phyloP scores from a whole-genome alignment of 768 basidiomycete genomes.

The Leccinum arenicola region DNA sequence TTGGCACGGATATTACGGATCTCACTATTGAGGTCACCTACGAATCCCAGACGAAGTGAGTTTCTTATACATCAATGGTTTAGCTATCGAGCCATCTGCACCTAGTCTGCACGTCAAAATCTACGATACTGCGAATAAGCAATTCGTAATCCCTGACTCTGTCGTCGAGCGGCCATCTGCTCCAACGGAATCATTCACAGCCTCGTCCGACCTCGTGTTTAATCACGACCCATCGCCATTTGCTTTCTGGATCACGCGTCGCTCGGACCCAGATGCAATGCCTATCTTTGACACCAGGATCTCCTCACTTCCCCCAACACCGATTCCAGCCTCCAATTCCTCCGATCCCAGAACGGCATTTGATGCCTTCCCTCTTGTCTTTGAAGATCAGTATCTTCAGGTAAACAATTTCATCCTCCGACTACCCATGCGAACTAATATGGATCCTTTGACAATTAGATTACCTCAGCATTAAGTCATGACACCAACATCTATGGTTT shows the following conservation, averaged over 20 bases:
- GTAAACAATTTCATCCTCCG: constrained; percentile 26
- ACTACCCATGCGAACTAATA: neutral
- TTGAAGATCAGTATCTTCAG: constrained; percentile 81
- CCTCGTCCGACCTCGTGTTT: constrained; percentile 63
- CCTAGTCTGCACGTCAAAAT: constrained; percentile 66
- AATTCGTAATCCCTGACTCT: constrained; percentile 64
- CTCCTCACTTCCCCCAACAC: constrained; percentile 56
- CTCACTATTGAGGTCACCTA: constrained; percentile 69
- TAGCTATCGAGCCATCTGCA: neutral
- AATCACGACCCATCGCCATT: constrained; percentile 65
- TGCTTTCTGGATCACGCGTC: constrained; percentile 78
- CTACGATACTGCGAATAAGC: constrained; percentile 54
- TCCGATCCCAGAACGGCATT: constrained; percentile 54
- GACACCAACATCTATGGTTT: constrained; percentile 76
- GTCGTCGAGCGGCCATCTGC: constrained; percentile 43
- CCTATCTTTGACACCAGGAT: constrained; percentile 73
- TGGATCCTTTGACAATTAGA: constrained; percentile 27
- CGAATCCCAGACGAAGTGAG: constrained; percentile 51
- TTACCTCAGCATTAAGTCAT: constrained; percentile 63
- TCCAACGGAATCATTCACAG: constrained; percentile 33
- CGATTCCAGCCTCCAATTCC: constrained; percentile 53
- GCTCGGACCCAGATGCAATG: constrained; percentile 47
- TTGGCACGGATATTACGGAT: constrained; percentile 54
- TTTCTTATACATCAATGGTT: neutral
- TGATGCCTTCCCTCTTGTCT: constrained; percentile 66